A percentile compares a stretch with the other conserved stretches of the same genome.
Evolutionary conservation across 2,329 filamentous ascomycete genomes (phyloP).

Genomic region (Hymenoscyphus salicellus): DNA sequence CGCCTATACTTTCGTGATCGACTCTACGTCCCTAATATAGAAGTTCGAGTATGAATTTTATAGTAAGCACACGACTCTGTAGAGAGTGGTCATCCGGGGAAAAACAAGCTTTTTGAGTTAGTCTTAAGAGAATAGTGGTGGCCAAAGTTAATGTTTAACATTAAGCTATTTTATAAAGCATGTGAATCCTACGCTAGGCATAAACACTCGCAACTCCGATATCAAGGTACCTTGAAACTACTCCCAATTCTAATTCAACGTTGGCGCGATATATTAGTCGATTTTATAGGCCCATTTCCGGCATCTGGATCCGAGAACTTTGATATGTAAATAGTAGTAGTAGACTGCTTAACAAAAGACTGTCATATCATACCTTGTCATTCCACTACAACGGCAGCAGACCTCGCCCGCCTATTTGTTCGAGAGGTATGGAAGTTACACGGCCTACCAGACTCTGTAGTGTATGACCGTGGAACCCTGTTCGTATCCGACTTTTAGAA

Average conservation of each 20-base stretch:
- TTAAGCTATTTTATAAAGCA: background rate
- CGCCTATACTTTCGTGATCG: background rate
- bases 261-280: constrained; percentile 1
- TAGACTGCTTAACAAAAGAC: background rate
- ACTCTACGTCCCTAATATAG: background rate
- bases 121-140: background rate
- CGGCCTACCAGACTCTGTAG: constrained; percentile 11
- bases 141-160: background rate
- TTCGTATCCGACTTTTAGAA: constrained; percentile 23
- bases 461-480: constrained; percentile 16
- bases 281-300: constrained; percentile 9
- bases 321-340: background rate
- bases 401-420: constrained; percentile 8
- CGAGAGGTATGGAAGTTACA: constrained; percentile 9
- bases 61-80: background rate
- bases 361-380: background rate
- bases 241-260: background rate
- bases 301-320: background rate
- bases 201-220: background rate
- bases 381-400: background rate
- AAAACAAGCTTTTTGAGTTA: background rate
- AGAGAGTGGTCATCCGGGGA: background rate
- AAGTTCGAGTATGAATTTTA: background rate
- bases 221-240: background rate
- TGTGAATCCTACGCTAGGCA: background rate